These are phyloP conservation scores for Helianthus tuberosus DNA, from an alignment of 129 eudicot species.

Conservation along the genomic window DNA sequence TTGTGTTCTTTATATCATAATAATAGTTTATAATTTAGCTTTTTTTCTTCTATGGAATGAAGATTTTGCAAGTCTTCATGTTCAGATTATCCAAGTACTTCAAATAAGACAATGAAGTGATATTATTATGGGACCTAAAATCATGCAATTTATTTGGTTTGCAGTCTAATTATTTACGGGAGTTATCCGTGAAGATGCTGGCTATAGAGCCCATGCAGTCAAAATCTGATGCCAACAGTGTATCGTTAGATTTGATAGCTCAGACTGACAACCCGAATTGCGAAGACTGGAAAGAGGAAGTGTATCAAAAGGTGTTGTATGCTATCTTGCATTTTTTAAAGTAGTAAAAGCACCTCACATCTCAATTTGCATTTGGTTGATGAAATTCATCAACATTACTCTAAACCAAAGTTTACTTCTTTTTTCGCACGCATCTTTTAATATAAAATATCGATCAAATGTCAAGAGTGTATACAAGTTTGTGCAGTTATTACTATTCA, in stretches of 20 bases:
- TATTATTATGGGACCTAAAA: background rate
- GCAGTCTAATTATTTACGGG: constrained; percentile 80
- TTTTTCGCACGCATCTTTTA: background rate
- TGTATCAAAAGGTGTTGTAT: constrained; percentile 83
- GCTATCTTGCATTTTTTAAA: background rate
- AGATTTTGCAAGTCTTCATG: constrained; percentile 12
- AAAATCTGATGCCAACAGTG: constrained; percentile 43
- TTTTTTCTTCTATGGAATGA: background rate
- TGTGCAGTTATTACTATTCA: too few species aligned
- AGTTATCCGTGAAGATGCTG: constrained; percentile 75
- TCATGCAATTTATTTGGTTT: constrained; percentile 14
- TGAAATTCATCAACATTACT: background rate
- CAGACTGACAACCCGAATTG: constrained; percentile 66
- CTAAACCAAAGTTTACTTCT: background rate
- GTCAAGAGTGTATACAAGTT: too few species aligned
- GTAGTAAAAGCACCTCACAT: background rate
- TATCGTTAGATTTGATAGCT: constrained; percentile 70
- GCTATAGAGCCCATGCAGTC: constrained; percentile 54
- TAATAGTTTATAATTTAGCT: background rate
- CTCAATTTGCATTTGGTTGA: background rate
- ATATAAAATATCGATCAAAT: background rate
- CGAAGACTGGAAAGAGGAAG: constrained; percentile 95
- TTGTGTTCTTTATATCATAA: background rate
- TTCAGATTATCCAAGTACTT: background rate
- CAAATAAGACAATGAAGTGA: background rate